Evolutionary conservation across 2,329 filamentous ascomycete genomes (phyloP), one percentile per base, ranked within the genome.

Genomic region (Aureobasidium sp.): DNA sequence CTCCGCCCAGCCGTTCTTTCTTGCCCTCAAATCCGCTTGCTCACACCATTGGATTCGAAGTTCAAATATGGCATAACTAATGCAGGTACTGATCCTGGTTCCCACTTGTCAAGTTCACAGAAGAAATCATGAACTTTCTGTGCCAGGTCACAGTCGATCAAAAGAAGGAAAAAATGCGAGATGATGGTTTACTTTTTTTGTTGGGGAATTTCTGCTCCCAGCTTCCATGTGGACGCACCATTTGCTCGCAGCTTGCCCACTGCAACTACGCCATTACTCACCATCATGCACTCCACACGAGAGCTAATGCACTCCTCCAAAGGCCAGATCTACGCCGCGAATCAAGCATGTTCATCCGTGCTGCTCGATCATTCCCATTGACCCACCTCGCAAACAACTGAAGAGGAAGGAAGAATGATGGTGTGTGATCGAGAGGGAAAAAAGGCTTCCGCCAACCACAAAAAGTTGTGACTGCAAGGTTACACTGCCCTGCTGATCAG

Each of bases 1-100:
- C 24, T 34, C 17, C 29, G 27, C 27, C 41, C 41, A 45, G 41
- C 41, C 12, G n/a, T n/a, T n/a, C n/a, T 34, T 22, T 22, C 41
- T 44, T 44, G 27, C 17, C 5, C 38, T 21, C 16, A 14, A 16
- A 30, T 44, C 27, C 27, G 41, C 16, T 3, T 22, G 22, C 39
- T 32, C 41, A 22, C 41, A 14, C 41, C 41, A 44, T 32, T 17
- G 17, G 24, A 14, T 24, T 11, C 17, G 14, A 30, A 16, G 17
- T 16, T 27, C 19, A 14, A 45, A 34, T 32, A 34, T 24, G 41
- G 41, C 6, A 45, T 7, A 19, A 48, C n/a, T 34, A 17, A 48
- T 37, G 44, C 44, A 48, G 44, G 44, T 48, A 48, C 44, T 37
- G 22, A 25, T n/a, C n/a, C 44, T 27, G 27, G 22, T 12, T 27